Conservation (phyloP, 805 yeast genomes). For the Metschnikowia matae region DNA sequence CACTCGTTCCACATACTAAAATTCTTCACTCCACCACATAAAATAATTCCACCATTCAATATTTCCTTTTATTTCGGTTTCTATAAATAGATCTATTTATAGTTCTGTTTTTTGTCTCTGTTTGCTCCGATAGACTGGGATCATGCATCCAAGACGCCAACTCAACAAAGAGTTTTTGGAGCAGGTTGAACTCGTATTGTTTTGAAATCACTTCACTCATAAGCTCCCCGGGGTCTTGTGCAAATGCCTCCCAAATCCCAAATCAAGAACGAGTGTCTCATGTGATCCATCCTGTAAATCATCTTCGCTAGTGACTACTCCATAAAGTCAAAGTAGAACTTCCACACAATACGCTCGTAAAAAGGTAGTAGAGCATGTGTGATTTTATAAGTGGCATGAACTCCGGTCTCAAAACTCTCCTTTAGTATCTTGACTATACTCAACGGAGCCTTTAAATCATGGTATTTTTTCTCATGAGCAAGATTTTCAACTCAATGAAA, state of each 20-base stretch:
- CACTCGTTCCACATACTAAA: too few relatives aligned
- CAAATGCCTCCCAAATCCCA: conserved; percentile 41
- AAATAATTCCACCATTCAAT: too few relatives aligned
- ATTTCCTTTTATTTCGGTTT: too few relatives aligned
- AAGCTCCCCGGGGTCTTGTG: conserved; percentile 9
- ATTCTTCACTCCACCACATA: too few relatives aligned
- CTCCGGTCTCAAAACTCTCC: conserved; percentile 20
- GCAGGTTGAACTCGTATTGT: conserved; percentile 16
- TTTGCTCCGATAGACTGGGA: background rate
- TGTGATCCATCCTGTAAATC: conserved; percentile 19
- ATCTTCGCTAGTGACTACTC: conserved; percentile 19
- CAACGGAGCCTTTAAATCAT: conserved; percentile 32
- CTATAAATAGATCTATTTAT: too few relatives aligned
- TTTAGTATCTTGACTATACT: conserved; percentile 28
- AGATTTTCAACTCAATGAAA: conserved; percentile 26
- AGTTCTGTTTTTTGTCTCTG: too few relatives aligned
- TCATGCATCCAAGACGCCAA: conserved; percentile 17
- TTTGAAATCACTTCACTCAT: conserved; percentile 17
- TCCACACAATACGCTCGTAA: conserved; percentile 41
- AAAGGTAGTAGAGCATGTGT: conserved; percentile 27
- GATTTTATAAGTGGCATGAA: conserved; percentile 25
- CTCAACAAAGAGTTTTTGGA: conserved; percentile 26
- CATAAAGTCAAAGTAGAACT: conserved; percentile 35
- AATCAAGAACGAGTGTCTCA: conserved; percentile 29
- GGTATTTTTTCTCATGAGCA: conserved; percentile 34